Evolutionary conservation across 2,329 filamentous ascomycete species (phyloP), one percentile per base, ranked within the genome.

Genomic region (Cryphonectria parasitica): DNA sequence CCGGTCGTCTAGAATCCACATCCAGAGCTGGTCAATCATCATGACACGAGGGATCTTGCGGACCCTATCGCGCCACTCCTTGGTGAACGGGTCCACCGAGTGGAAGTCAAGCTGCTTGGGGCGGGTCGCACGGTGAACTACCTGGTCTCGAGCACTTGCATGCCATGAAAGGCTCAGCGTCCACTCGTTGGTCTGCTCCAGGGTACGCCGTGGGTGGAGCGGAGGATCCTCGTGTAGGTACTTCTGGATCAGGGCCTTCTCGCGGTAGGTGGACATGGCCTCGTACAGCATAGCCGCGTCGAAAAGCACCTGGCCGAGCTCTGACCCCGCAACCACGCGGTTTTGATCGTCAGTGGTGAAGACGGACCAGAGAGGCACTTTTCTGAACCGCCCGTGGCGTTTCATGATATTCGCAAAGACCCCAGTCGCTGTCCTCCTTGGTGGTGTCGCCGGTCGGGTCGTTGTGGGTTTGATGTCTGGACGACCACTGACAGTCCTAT

Each of bases 111-210:
- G 66, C 0, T 69, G 68, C 1, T 74, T 70, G 1, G 77, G 66
- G 15, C 75, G 77, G 0, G 82, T 83, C 0, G 74, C 75, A 0
- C 82, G 79, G 56, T 82, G 83, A 1, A 84, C 78, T 0, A 84
- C 82, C 61, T 84, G 82, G 43, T 84, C 82, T 3, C 75, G 73
- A n/a, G 81, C 79, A 0, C 78, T 75, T 0, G 82, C 82, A 43
- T 81, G 79, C 3, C 71, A 72, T 4, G 71, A 72, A 28, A 72
- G 45, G 31, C 78, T 75, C 2, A 83, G 75, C 2, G 79, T 81
- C 77, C 80, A 80, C 58, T 81, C 82, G 69, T 83, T 85, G 0
- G 80, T 81, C 70, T 86, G 84, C 62, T 86, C 84, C 0, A 86
- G 76, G 0, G 84, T 86, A 0, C 84, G 75, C 0, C 84, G 78